Evolutionary conservation across 73 alveolate species (phyloP).

Genomic region (Paramecium tetraurelia): DNA sequence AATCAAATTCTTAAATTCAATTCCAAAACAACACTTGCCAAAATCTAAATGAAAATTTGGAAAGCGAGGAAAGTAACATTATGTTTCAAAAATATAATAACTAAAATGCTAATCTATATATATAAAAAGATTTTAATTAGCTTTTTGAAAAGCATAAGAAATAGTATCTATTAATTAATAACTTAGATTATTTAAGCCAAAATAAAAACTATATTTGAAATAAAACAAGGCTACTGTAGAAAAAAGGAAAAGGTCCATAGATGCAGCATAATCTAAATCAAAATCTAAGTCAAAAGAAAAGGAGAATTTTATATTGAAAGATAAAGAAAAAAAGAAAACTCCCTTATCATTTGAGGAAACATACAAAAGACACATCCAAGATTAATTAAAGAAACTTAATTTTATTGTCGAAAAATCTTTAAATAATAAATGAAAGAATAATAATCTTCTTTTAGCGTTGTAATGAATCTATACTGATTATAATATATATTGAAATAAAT

Average conservation of each 20-base stretch:
- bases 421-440: neutral
- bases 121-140: neutral
- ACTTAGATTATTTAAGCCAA: neutral
- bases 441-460: neutral
- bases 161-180: neutral
- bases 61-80: neutral
- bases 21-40: neutral
- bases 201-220: neutral
- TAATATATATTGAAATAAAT: neutral
- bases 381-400: neutral
- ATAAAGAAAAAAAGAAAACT: neutral
- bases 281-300: neutral
- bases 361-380: neutral
- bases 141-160: slow-evolving; percentile 12
- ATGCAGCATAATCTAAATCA: neutral
- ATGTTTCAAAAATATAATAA: neutral
- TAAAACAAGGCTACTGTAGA: neutral
- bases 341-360: neutral
- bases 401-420: neutral
- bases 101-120: neutral
- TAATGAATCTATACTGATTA: neutral
- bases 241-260: neutral
- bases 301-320: neutral
- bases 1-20: neutral
- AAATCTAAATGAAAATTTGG: neutral